These are phyloP conservation scores for Eucalyptus brandiana DNA, from an alignment of 345 rosid genomes.

Conservation along the genomic window DNA sequence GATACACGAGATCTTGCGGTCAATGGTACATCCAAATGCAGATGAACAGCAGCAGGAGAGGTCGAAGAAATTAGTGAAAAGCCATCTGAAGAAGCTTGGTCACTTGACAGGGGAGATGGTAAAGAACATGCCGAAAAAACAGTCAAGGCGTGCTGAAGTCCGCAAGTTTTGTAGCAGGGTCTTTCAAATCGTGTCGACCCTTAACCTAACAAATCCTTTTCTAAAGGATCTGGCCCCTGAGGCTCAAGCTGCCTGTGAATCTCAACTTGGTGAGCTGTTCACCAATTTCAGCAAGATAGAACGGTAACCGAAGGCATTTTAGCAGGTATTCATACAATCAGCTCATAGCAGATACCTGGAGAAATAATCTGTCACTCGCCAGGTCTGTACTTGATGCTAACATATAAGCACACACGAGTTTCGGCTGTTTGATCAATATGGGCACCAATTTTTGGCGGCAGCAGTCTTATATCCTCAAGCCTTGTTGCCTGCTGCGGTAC, in stretches of 20 bases:
- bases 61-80: conserved; percentile 46
- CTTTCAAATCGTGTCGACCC: conserved; percentile 37
- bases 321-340: background rate
- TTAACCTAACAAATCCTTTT: conserved; percentile 40
- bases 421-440: background rate
- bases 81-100: conserved; percentile 32
- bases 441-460: background rate
- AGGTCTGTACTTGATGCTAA: background rate
- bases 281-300: conserved; percentile 33
- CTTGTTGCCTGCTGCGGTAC: background rate
- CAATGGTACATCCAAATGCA: conserved; percentile 19
- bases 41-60: conserved; percentile 20
- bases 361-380: background rate
- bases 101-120: conserved; percentile 42
- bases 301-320: background rate
- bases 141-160: conserved; percentile 49
- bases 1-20: conserved; percentile 56
- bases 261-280: conserved; percentile 50
- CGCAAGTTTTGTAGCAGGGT: conserved; percentile 59
- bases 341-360: background rate
- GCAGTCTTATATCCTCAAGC: background rate
- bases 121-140: conserved; percentile 58
- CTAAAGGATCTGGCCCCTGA: conserved; percentile 43
- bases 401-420: background rate
- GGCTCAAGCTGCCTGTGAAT: conserved; percentile 53